Evolutionary conservation across 2,329 filamentous ascomycete genomes (phyloP).

Genomic region (Cercospora janseana): DNA sequence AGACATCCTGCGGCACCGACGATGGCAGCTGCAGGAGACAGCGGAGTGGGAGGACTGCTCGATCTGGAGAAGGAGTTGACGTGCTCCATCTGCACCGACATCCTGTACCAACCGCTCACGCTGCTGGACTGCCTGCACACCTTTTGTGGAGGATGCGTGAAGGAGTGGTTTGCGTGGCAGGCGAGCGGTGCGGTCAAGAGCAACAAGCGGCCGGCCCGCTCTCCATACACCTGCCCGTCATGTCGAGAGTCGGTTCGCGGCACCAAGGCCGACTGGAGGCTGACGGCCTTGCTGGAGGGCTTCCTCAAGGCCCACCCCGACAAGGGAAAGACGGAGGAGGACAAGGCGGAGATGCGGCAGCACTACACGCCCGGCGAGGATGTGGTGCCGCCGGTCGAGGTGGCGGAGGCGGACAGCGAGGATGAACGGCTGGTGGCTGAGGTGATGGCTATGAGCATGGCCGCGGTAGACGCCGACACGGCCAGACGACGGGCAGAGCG

Average conservation of each 20-base stretch:
- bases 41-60: conserved; percentile 23
- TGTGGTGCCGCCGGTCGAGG: conserved; percentile 64
- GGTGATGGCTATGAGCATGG: conserved; percentile 70
- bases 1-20: neutral
- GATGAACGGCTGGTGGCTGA: conserved; percentile 69
- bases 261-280: conserved; percentile 85
- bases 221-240: conserved; percentile 82
- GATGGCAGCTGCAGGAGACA: conserved; percentile 15
- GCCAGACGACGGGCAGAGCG: conserved; percentile 29
- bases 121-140: conserved; percentile 54
- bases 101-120: conserved; percentile 42
- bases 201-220: conserved; percentile 37
- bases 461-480: conserved; percentile 54
- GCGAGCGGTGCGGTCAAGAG: conserved; percentile 54
- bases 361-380: conserved; percentile 80
- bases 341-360: conserved; percentile 71
- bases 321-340: conserved; percentile 65
- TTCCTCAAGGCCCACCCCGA: conserved; percentile 76
- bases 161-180: conserved; percentile 92
- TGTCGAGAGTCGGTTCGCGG: conserved; percentile 84
- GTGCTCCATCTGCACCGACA: conserved; percentile 96
- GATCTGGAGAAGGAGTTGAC: conserved; percentile 92
- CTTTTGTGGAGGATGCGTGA: conserved; percentile 91
- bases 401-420: conserved; percentile 51
- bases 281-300: conserved; percentile 87